Base-by-base conservation (phyloP, 305 asterid species). In the Fraxinus platypoda region DNA sequence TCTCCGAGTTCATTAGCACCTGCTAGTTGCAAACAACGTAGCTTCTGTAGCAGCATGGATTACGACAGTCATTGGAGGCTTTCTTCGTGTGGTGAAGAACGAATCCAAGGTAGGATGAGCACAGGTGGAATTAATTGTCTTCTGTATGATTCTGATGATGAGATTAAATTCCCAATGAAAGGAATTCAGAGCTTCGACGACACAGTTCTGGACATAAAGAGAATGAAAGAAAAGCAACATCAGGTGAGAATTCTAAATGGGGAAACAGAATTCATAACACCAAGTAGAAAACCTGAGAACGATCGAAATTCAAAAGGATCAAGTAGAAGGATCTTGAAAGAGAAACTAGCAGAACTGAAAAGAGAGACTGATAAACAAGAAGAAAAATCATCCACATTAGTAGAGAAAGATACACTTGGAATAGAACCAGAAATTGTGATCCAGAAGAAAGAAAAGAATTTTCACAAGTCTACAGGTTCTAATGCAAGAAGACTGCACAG, bases 51-150 rank as follows among this genome's bases (percentile, higher is more conserved):
- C 75, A 81, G 92, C 75, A 73, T 83, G 81, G 88, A 85, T 78
- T 86, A 85, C 66, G 90, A 62, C 17, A 25, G 90, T 74, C 90
- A 87, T 70, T 92, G 97, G 94, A 88, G 91, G 83, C 84, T 90
- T 81, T 91, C 95, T 57, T 57, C 26, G 0, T 92, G 90, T 78
- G 90, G 84, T 8, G 88, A 85, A 4, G 92, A 87, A 37, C 54
- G 80, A n/a, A 71, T 80, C 21, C 85, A 87, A 62, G 86, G 84
- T 37, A 75, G 74, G 79, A 84, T 79, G 79, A 74, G 83, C 81
- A 82, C 76, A 37, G 70, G 87, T 3, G 86, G 85, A 19, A 64
- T 88, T 28, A 85, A 81, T 75, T 90, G 90, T 49, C 80, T 83
- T 31, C 85, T 89, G 87, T 78, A 80, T 76, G 87, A 82, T 76